Evolutionary conservation across 768 basidiomycete genomes (phyloP).

Genomic region (Trametes meyenii): DNA sequence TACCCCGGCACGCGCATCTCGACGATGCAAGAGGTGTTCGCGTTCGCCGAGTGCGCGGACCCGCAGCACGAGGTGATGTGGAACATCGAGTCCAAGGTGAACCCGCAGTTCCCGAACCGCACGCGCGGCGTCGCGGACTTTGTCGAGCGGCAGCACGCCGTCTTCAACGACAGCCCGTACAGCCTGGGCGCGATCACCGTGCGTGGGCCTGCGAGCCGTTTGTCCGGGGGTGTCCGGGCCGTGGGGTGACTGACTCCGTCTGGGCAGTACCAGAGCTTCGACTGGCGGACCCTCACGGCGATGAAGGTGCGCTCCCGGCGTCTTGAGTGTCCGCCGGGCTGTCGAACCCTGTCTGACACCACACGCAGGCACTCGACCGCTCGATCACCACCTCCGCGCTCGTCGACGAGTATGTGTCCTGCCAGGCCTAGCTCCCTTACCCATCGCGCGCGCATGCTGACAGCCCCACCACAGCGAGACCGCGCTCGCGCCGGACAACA

Average conservation of each 20-base stretch:
- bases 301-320: conserved; percentile 71
- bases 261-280: conserved; percentile 75
- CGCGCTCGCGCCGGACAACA: conserved; percentile 43
- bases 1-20: conserved; percentile 74
- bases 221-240: not conserved
- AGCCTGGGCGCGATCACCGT: conserved; percentile 66
- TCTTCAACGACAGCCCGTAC: conserved; percentile 64
- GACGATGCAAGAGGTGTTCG: conserved; percentile 73
- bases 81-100: conserved; percentile 83
- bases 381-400: conserved; percentile 63
- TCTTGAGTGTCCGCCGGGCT: not conserved
- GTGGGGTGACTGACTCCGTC: not conserved
- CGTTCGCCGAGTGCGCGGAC: conserved; percentile 76
- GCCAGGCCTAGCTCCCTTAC: too few species aligned
- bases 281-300: conserved; percentile 73
- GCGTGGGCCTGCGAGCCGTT: conserved; percentile 25
- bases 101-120: conserved; percentile 52
- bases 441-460: not conserved
- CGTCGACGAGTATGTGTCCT: conserved; percentile 56
- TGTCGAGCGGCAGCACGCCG: conserved; percentile 59
- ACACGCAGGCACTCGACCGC: conserved; percentile 51
- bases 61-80: conserved; percentile 60
- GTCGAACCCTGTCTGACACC: not conserved
- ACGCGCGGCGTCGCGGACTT: conserved; percentile 62
- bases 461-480: conserved; percentile 39